phyloP scores from a whole-genome alignment of 306 rosid genomes.

The Vachellia collinsii region DNA sequence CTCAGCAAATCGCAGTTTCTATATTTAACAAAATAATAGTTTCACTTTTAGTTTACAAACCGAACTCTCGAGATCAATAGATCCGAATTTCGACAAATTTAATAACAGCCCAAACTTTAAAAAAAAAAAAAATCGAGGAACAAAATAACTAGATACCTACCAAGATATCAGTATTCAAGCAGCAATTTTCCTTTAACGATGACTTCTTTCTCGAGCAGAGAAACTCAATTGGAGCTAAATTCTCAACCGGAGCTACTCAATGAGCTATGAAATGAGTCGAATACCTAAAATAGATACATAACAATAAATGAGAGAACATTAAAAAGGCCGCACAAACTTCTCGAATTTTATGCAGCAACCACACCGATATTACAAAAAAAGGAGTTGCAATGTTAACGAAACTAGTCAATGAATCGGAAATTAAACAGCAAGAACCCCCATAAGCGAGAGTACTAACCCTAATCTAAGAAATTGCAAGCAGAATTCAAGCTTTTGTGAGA shows the following conservation, averaged over 20 bases:
- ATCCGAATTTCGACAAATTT: slow-evolving; percentile 23
- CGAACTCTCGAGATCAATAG: slow-evolving; percentile 25
- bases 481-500: background rate
- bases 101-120: slow-evolving; percentile 27
- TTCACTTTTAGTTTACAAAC: background rate
- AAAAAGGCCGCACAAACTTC: background rate
- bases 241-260: slow-evolving; percentile 38
- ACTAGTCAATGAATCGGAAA: background rate
- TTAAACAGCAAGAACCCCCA: background rate
- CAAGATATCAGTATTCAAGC: slow-evolving; percentile 21
- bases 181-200: slow-evolving; percentile 28
- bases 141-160: slow-evolving; percentile 49
- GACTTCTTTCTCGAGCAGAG: slow-evolving; percentile 33
- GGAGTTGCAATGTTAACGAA: slow-evolving; percentile 1
- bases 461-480: slow-evolving; percentile 23
- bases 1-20: slow-evolving; percentile 5
- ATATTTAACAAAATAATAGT: background rate
- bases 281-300: slow-evolving; percentile 44
- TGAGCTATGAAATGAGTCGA: slow-evolving; percentile 41
- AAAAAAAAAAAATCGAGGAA: slow-evolving; percentile 9
- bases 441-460: slow-evolving; percentile 33
- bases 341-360: slow-evolving; percentile 24
- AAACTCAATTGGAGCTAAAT: slow-evolving; percentile 35
- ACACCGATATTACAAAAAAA: background rate
- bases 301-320: background rate